Evolutionary conservation across 2,329 filamentous ascomycete genomes (phyloP).

Genomic region (Colletotrichum filicis): DNA sequence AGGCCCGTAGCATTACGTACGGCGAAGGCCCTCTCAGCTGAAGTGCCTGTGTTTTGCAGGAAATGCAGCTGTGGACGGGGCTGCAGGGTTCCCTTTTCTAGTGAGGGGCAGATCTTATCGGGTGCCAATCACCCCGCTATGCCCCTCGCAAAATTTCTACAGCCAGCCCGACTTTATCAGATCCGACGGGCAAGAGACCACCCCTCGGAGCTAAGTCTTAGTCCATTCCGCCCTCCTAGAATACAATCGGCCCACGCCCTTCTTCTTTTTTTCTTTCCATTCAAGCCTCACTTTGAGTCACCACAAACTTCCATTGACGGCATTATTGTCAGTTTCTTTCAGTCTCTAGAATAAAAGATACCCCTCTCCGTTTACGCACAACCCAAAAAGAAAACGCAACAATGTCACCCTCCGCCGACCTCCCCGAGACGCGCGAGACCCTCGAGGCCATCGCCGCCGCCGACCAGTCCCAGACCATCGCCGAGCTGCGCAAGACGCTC

Average conservation of each 20-base stretch:
- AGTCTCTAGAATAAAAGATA: slow-evolving; percentile 6
- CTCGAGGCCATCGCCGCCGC: slow-evolving; percentile 32
- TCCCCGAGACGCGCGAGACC: slow-evolving; percentile 31
- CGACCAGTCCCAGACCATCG: slow-evolving; percentile 51
- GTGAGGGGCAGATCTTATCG: slow-evolving; percentile 34
- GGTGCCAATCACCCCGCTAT: slow-evolving; percentile 31
- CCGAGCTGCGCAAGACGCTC: slow-evolving; percentile 78
- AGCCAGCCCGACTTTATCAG: slow-evolving; percentile 24
- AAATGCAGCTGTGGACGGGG: not conserved
- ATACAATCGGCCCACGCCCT: slow-evolving; percentile 23
- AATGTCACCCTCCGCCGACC: slow-evolving; percentile 40
- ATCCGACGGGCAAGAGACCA: slow-evolving; percentile 16
- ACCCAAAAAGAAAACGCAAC: not conserved
- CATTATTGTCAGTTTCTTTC: not conserved
- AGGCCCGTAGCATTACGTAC: no score
- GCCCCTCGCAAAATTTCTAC: slow-evolving; percentile 35
- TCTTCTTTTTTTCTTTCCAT: not conserved
- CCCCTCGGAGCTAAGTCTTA: slow-evolving; percentile 29
- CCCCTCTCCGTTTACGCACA: not conserved
- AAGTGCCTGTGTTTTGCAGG: not conserved
- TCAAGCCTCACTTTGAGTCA: not conserved
- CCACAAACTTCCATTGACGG: not conserved
- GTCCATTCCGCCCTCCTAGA: slow-evolving; percentile 12
- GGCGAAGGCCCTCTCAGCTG: not conserved
- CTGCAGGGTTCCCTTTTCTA: slow-evolving; percentile 4